Evolutionary conservation across 2,329 filamentous ascomycete genomes (phyloP).

Genomic region (Coleophoma eucalyptorum): DNA sequence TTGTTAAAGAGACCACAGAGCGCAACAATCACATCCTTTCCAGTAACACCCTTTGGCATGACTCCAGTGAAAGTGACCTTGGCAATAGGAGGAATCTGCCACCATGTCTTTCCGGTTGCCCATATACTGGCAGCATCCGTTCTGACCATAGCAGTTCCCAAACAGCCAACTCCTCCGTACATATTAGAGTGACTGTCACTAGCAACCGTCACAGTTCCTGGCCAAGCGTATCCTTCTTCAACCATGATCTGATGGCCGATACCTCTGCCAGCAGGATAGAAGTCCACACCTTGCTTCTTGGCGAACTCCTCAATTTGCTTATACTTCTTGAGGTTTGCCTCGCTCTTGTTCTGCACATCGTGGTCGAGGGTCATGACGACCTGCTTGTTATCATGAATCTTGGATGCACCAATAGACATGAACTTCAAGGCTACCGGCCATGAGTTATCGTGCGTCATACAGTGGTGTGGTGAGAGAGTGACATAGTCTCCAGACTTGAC

Average conservation of each 20-base stretch:
- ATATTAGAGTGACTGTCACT: slow-evolving; percentile 76
- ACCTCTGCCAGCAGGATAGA: slow-evolving; percentile 72
- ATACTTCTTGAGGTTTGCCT: slow-evolving; percentile 81
- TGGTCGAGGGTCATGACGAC: slow-evolving; percentile 84
- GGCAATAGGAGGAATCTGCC: slow-evolving; percentile 80
- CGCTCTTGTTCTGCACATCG: slow-evolving; percentile 80
- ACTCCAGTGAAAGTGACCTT: slow-evolving; percentile 74
- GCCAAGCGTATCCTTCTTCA: slow-evolving; percentile 82
- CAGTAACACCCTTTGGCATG: slow-evolving; percentile 76
- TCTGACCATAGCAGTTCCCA: slow-evolving; percentile 79
- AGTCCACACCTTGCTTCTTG: slow-evolving; percentile 68
- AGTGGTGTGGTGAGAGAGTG: slow-evolving; percentile 64
- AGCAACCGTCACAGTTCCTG: slow-evolving; percentile 77
- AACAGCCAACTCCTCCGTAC: slow-evolving; percentile 75
- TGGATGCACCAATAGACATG: slow-evolving; percentile 75
- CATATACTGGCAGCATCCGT: slow-evolving; percentile 86
- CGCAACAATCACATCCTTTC: slow-evolving; percentile 91
- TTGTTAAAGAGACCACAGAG: slow-evolving; percentile 83
- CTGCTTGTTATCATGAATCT: slow-evolving; percentile 68
- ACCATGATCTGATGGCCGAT: slow-evolving; percentile 94
- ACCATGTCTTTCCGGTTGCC: slow-evolving; percentile 83
- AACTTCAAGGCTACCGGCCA: slow-evolving; percentile 75
- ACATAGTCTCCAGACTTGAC: slow-evolving; percentile 84
- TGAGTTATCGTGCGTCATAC: slow-evolving; percentile 86
- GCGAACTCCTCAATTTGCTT: slow-evolving; percentile 78